A percentile compares a stretch with the other conserved stretches of the same genome.
Conservation (phyloP, 1,139 yeast genomes). For the Kurtzmaniella natalensis region DNA sequence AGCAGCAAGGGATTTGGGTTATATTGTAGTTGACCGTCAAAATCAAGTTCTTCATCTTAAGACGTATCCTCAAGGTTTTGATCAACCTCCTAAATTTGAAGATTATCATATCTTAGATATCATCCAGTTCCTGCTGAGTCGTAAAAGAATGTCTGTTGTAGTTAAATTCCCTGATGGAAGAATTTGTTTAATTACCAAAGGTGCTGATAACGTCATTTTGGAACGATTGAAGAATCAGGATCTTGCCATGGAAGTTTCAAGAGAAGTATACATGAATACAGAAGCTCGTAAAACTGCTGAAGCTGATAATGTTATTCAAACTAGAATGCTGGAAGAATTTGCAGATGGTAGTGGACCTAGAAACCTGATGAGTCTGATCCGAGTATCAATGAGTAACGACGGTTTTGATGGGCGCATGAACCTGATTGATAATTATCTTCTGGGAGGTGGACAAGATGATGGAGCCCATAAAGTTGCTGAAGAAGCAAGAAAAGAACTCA, state of each 20-base stretch:
- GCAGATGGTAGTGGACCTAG: constrained; percentile 12
- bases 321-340: constrained; percentile 33
- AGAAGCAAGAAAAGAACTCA: constrained; percentile 60
- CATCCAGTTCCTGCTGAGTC: constrained; percentile 79
- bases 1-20: constrained; percentile 95
- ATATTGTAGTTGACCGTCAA: constrained; percentile 66
- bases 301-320: constrained; percentile 70
- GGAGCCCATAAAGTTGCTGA: constrained; percentile 59
- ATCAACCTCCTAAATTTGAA: constrained; percentile 57
- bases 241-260: constrained; percentile 58
- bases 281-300: constrained; percentile 69
- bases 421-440: constrained; percentile 56
- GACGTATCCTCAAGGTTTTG: constrained; percentile 81
- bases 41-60: constrained; percentile 59
- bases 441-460: constrained; percentile 41
- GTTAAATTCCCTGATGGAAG: constrained; percentile 77
- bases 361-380: constrained; percentile 2
- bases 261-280: constrained; percentile 58
- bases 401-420: constrained; percentile 22
- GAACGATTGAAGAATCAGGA: constrained; percentile 61
- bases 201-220: constrained; percentile 91
- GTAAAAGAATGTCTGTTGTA: constrained; percentile 94
- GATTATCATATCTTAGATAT: constrained; percentile 70
- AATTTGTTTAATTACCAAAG: constrained; percentile 80
- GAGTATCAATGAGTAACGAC: constrained; percentile 16